These are phyloP conservation scores for Hansenula lynferdii DNA, from an alignment of 1,139 yeast genomes.

Conservation along the genomic window DNA sequence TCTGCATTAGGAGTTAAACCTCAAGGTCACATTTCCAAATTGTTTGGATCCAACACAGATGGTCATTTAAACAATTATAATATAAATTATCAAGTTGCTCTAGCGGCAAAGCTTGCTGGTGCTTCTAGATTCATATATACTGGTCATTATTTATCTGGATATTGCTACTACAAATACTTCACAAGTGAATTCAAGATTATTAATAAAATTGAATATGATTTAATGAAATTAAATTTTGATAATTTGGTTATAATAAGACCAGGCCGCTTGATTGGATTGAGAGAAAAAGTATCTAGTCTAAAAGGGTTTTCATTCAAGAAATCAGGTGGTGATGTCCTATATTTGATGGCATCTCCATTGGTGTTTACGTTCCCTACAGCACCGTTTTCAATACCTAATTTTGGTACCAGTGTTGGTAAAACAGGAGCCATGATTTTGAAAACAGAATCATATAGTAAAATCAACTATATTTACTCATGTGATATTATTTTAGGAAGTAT, in stretches of 20 bases:
- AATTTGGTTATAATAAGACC: constrained; percentile 11
- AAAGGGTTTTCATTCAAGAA: too few relatives aligned
- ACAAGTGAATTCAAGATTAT: too few relatives aligned
- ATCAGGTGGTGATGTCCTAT: too few relatives aligned
- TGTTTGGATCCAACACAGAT: too few relatives aligned
- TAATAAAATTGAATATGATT: constrained; percentile 9
- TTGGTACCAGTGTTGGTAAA: constrained; percentile 13
- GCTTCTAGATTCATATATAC: constrained; percentile 8
- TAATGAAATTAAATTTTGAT: constrained; percentile 6
- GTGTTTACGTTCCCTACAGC: constrained; percentile 3
- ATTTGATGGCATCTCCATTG: constrained; percentile 4
- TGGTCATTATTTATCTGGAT: constrained; percentile 6
- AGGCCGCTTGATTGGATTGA: constrained; percentile 15
- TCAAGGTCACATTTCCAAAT: too few relatives aligned
- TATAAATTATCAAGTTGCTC: constrained; percentile 9
- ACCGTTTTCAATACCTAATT: constrained; percentile 6
- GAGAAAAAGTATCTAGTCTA: constrained; percentile 8
- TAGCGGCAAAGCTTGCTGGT: constrained; percentile 7
- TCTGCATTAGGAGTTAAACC: constrained; percentile 11
- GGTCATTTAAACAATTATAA: constrained; percentile 10
- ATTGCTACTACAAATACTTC: too few relatives aligned
- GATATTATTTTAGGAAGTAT: not conserved
- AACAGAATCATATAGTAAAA: not conserved
- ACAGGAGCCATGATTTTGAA: constrained; percentile 6
- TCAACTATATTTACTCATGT: not conserved